Base-by-base conservation (phyloP, 331 rosid genomes). In the Prunus yedoensis region DNA sequence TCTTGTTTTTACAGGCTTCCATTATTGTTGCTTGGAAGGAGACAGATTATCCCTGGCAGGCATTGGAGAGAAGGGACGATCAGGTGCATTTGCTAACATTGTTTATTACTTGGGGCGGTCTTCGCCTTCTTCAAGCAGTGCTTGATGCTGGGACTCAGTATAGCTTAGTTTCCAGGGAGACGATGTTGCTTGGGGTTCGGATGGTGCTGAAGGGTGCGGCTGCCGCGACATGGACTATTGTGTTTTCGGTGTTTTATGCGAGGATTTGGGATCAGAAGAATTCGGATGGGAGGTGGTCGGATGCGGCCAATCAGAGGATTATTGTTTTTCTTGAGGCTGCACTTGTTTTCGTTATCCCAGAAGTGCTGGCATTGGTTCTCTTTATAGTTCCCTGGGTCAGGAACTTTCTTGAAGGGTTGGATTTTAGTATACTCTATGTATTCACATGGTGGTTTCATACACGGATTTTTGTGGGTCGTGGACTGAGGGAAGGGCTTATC, bases 101-200 rank as follows among this genome's bases (percentile, higher is more conserved):
- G 66, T 94, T 94, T 75, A 94, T 94, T 68, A 94, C 98, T 23
- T 94, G 97, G 97, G 74, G 89, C 45, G 90, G 79, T 38, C 78
- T 94, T 2, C 80, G 98, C 85, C 59, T 94, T 14, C 89, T 89
- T 78, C 98, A 91, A 60, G 88, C 98, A 0, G 87, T 86, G 81
- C 98, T 94, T 47, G 98, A 94, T 85, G 97, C 97, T 0, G 98
- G 98, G 74, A 90, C 97, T 79, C 98, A 94, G 61, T 94, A 91
- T 80, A 94, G 98, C 83, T 83, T 94, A 90, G 96, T 94, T 74
- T 66, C 97, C 23, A 87, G 81, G 77, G 97, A 89, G 85, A 94
- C 97, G 4, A 5, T 41, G 2, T 87, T 84, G 90, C 89, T 89
- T 15, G 98, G 96, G 35, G 87, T 94, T 61, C 86, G 98, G 80